Conservation (phyloP, 768 basidiomycete genomes). For the Xerocomellus dryophilus region DNA sequence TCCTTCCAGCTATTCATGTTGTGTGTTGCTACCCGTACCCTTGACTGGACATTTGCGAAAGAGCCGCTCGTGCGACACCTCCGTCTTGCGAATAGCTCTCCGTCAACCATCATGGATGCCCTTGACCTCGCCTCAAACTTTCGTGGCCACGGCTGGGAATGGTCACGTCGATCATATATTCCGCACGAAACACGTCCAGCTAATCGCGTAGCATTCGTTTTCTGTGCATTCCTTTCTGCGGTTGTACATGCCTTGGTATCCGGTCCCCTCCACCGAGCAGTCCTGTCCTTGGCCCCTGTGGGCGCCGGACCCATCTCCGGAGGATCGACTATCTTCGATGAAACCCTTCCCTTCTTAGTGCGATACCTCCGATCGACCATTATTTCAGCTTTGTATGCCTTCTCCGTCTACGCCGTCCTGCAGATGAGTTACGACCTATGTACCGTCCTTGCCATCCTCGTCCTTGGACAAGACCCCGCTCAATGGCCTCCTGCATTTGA, state of each 20-base stretch:
- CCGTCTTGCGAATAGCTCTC: neutral
- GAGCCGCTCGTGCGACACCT: neutral
- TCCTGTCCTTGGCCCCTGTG: neutral
- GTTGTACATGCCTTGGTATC: neutral
- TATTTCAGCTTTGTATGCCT: neutral
- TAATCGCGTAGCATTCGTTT: neutral
- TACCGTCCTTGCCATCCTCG: neutral
- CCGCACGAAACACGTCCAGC: neutral
- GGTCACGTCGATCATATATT: neutral
- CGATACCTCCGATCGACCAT: neutral
- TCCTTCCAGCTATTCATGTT: neutral
- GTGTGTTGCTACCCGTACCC: neutral
- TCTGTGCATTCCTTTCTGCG: neutral
- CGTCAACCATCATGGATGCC: neutral
- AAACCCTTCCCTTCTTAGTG: neutral
- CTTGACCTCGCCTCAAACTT: neutral
- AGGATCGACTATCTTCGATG: neutral
- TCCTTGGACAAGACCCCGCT: slow-evolving; percentile 1
- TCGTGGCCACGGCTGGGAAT: neutral
- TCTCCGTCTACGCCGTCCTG: neutral
- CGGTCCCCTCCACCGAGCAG: neutral
- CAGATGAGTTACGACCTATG: neutral
- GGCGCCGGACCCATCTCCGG: neutral
- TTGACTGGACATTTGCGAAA: neutral
- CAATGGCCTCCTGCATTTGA: neutral